These are phyloP conservation scores for Ceratobasidium theobromae DNA, from an alignment of 1,284 basidiomycete genomes.

Conservation along the genomic window DNA sequence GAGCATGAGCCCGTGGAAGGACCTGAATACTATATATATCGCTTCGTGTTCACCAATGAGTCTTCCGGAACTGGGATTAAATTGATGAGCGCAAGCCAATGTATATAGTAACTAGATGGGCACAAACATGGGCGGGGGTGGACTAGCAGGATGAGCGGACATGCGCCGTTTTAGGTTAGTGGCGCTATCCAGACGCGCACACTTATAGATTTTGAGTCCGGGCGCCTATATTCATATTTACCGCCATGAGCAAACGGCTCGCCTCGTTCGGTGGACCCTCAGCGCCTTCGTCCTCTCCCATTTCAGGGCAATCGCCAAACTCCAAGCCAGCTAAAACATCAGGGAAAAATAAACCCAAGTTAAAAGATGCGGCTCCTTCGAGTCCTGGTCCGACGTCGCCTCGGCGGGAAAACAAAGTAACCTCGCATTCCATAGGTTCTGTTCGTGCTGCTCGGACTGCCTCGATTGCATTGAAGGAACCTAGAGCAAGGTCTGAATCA, in stretches of 20 bases:
- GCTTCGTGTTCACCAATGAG: no score
- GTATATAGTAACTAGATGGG: no score
- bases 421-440: background rate
- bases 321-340: conserved; percentile 1
- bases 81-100: no score
- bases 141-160: no score
- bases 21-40: no score
- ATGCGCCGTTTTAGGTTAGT: no score
- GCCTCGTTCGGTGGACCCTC: conserved; percentile 25
- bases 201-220: no score
- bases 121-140: no score
- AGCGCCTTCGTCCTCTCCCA: conserved; percentile 2
- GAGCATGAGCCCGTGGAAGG: no score
- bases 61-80: no score
- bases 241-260: conserved; percentile 31
- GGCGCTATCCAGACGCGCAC: no score
- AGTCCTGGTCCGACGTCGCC: background rate
- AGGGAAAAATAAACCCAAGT: conserved; percentile 1
- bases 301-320: conserved; percentile 3
- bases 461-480: background rate
- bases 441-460: background rate
- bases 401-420: background rate
- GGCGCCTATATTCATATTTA: no score
- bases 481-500: background rate
- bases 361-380: background rate